Percentiles rank a stretch among this genome's conserved stretches.
Conservation (phyloP, 2,329 filamentous ascomycete species). For the Colletotrichum tamarilloi region DNA sequence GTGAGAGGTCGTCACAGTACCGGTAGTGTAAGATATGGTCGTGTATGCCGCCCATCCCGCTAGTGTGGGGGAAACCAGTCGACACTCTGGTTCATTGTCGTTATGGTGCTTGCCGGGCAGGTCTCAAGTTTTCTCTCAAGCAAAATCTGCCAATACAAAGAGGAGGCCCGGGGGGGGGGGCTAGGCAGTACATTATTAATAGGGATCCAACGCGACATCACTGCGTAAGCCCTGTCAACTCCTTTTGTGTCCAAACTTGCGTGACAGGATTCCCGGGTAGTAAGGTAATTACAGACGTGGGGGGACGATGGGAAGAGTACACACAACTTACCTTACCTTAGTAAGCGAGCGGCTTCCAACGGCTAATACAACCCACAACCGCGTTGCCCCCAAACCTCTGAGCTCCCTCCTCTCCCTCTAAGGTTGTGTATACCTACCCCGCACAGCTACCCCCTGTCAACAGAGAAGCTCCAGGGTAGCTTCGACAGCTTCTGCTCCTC, state of each 20-base stretch:
- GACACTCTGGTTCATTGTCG: neutral
- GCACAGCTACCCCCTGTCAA: conserved; percentile 13
- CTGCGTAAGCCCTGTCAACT: neutral
- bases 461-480: conserved; percentile 15
- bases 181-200: neutral
- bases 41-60: neutral
- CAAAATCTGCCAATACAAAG: neutral
- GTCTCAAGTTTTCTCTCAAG: neutral
- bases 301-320: neutral
- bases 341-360: conserved; percentile 10
- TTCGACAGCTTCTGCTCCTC: neutral
- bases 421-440: conserved; percentile 12
- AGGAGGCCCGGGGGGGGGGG: neutral
- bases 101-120: neutral
- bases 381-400: neutral
- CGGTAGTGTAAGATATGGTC: too few species aligned
- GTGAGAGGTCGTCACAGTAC: neutral
- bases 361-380: neutral
- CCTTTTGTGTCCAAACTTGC: too few species aligned
- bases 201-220: neutral
- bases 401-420: neutral
- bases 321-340: neutral
- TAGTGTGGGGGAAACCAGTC: neutral
- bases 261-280: neutral
- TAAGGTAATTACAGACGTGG: neutral